Evolutionary conservation across 2,329 filamentous ascomycete species (phyloP).

Genomic region (Talaromyces sp.): DNA sequence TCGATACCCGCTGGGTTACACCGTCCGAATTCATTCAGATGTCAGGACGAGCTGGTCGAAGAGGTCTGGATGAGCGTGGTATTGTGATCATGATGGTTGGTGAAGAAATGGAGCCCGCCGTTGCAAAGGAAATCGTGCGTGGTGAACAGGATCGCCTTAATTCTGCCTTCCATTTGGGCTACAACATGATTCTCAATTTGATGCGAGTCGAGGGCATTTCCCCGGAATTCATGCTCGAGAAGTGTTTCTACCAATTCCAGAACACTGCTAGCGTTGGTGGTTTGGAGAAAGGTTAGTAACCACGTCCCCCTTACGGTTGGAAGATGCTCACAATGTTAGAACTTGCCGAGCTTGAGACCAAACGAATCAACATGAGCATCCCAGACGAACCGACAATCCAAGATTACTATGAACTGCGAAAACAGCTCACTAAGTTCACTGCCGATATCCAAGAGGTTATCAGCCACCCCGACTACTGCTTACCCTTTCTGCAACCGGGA

Average conservation of each 20-base stretch:
- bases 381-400: conserved; percentile 84
- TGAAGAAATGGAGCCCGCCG: conserved; percentile 89
- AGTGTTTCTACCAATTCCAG: conserved; percentile 97
- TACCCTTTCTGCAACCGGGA: conserved; percentile 83
- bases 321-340: conserved; percentile 49
- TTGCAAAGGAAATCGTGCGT: conserved; percentile 92
- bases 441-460: conserved; percentile 90
- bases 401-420: conserved; percentile 88
- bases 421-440: conserved; percentile 78
- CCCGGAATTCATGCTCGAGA: conserved; percentile 97
- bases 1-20: conserved; percentile 75
- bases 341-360: conserved; percentile 71
- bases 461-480: conserved; percentile 82
- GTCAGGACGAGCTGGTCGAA: conserved; percentile 93
- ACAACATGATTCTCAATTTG: conserved; percentile 98
- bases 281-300: conserved; percentile 65
- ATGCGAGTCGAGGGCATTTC: conserved; percentile 99
- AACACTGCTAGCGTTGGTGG: conserved; percentile 83
- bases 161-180: conserved; percentile 94
- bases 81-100: conserved; percentile 99
- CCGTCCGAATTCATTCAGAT: conserved; percentile 98
- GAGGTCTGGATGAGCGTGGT: conserved; percentile 95
- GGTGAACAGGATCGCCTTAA: conserved; percentile 96
- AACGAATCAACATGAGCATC: conserved; percentile 72
- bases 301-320: background rate